These are phyloP conservation scores for Lolium rigidum DNA, from an alignment of 176 grass and related monocot genomes.

Conservation along the genomic window DNA sequence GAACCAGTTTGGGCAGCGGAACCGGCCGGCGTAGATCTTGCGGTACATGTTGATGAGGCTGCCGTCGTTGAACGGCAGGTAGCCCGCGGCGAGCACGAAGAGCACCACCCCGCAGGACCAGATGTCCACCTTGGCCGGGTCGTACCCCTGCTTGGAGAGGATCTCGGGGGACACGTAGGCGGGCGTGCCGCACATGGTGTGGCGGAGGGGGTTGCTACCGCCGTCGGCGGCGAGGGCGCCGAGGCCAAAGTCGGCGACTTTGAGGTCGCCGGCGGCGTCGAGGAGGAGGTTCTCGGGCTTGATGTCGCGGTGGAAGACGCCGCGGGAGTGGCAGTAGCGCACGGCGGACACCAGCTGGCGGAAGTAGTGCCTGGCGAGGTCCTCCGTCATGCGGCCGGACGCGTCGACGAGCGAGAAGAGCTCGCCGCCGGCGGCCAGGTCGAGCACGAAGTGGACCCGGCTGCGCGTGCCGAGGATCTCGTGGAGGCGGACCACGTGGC, in stretches of 20 bases:
- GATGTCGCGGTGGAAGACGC: slow-evolving; percentile 92
- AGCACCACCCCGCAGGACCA: slow-evolving; percentile 96
- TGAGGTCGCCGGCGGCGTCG: slow-evolving; percentile 64
- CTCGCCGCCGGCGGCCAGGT: slow-evolving; percentile 79
- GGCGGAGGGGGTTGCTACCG: slow-evolving; percentile 26
- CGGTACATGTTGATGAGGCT: slow-evolving; percentile 88
- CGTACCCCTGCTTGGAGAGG: slow-evolving; percentile 64
- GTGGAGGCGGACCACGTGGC: slow-evolving; percentile 69
- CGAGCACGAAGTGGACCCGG: slow-evolving; percentile 76
- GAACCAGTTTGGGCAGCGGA: slow-evolving; percentile 79
- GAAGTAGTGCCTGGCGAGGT: slow-evolving; percentile 62
- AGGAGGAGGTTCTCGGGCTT: slow-evolving; percentile 92
- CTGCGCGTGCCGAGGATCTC: slow-evolving; percentile 74
- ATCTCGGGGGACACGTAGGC: slow-evolving; percentile 89
- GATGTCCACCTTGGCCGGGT: slow-evolving; percentile 73
- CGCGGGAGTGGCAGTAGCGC: slow-evolving; percentile 77
- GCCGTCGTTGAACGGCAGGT: slow-evolving; percentile 91
- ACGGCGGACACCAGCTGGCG: slow-evolving; percentile 76
- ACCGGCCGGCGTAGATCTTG: slow-evolving; percentile 79
- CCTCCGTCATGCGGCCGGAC: slow-evolving; percentile 65
- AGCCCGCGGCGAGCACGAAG: slow-evolving; percentile 81
- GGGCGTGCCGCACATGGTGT: slow-evolving; percentile 83
- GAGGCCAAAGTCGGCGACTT: slow-evolving; percentile 69
- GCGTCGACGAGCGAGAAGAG: slow-evolving; percentile 63
- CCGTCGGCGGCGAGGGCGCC: slow-evolving; percentile 39